Base-by-base conservation (phyloP, 2,329 filamentous ascomycete genomes). In the Colletotrichum chlorophyti region DNA sequence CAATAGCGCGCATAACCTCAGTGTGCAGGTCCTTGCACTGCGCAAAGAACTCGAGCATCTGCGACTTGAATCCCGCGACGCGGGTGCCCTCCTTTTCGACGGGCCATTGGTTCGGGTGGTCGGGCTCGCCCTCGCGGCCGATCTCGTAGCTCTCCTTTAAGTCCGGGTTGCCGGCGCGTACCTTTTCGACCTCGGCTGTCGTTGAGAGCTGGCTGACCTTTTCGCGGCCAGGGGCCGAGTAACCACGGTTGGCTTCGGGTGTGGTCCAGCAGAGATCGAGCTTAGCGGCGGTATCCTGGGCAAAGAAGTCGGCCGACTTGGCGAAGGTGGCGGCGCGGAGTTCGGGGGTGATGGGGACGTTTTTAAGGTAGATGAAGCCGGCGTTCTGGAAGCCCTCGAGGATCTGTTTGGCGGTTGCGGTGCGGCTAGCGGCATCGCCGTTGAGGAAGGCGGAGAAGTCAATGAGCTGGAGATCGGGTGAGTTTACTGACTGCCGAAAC, bases 291-390 rank as follows among this genome's bases (percentile, higher is more conserved):
- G 78, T 70, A 3, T 87, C 78, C 51, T 89, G 84, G 12, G 75
- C 72, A 73, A 95, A 95, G 79, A 94, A 93, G 61, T 79, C 76
- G 46, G 87, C 86, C 5, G 90, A 93, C 54, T 82, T 80, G 61
- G 78, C 70, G 70, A 95, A 96, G 59, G 89, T 82, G 55, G 81
- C 73, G 58, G 82, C 72, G 11, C 92, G 76, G 9, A 82, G 80
- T 8, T 82, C 75, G 4, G 83, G 67, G 0, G 86, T 74, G 60
- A 97, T 89, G 35, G 89, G 84, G 64, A 94, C 88, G 72, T 94
- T 91, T 66, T 88, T 88, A 34, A 96, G 84, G 74, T 97, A 97
- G 69, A 97, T 84, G 79, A 97, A 97, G 55, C 93, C 93, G 3
- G 93, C 90, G 2, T 84, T 88, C 67, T 93, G 90, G 77, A 97